phyloP scores from a whole-genome alignment of 148 eudicot species.

The Rheum nobile region DNA sequence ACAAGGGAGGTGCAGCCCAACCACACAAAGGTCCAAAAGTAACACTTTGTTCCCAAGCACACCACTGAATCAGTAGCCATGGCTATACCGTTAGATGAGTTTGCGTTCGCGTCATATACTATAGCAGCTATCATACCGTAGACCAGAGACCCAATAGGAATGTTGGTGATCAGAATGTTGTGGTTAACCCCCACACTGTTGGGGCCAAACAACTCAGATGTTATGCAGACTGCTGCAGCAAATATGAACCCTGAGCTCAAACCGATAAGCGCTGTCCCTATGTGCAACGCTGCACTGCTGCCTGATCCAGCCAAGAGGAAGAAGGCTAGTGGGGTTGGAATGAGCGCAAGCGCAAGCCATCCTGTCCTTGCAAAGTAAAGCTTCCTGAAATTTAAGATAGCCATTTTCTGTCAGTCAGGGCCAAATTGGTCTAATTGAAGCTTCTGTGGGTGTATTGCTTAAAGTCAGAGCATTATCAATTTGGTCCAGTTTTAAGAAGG shows the following conservation, averaged over 20 bases:
- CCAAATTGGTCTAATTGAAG: neutral
- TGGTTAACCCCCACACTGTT: constrained; percentile 26
- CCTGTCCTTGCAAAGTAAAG: constrained; percentile 21
- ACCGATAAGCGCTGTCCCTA: constrained; percentile 18
- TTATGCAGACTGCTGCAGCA: constrained; percentile 21
- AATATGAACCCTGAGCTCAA: constrained; percentile 22
- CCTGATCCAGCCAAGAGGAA: constrained; percentile 14
- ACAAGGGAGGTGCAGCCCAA: constrained; percentile 16
- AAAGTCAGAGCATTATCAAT: neutral
- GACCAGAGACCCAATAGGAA: constrained; percentile 19
- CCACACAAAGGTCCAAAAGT: constrained; percentile 17
- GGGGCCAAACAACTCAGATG: constrained; percentile 22
- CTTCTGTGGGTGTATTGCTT: neutral
- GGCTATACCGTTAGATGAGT: neutral
- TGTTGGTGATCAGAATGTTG: constrained; percentile 24
- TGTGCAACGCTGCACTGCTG: constrained; percentile 7
- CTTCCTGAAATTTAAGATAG: constrained; percentile 11
- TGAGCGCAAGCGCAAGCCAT: constrained; percentile 15
- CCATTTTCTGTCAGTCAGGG: neutral
- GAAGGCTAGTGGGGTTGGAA: constrained; percentile 19
- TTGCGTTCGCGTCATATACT: constrained; percentile 14
- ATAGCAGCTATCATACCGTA: constrained; percentile 16
- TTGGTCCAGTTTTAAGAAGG: neutral
- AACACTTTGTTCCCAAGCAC: constrained; percentile 19
- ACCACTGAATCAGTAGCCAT: constrained; percentile 4